These are phyloP conservation scores for Mucor racemosus DNA, from an alignment of 371 early-diverging fungal species.

Conservation along the genomic window DNA sequence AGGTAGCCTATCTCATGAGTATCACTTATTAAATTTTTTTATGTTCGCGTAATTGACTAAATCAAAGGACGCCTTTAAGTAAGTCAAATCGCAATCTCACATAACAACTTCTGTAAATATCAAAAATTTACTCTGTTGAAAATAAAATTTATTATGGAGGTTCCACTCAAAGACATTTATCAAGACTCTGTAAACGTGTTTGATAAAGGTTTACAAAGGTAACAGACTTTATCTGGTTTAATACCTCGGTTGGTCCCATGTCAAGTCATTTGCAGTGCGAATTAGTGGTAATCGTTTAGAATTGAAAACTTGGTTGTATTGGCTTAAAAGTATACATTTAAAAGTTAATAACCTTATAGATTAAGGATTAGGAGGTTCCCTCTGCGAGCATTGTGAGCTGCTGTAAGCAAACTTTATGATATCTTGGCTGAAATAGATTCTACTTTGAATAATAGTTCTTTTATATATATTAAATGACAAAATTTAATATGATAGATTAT, in stretches of 20 bases:
- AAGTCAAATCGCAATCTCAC: background rate
- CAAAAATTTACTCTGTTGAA: background rate
- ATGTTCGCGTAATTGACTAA: too few relatives aligned
- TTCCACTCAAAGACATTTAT: conserved; percentile 1
- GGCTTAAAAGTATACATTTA: too few relatives aligned
- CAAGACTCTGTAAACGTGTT: conserved; percentile 2
- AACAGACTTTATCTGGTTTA: background rate
- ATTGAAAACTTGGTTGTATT: too few relatives aligned
- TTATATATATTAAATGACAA: too few relatives aligned
- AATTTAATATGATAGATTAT: too few relatives aligned
- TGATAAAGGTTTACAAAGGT: conserved; percentile 1
- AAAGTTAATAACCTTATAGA: too few relatives aligned
- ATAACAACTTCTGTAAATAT: background rate
- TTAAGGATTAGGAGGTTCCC: too few relatives aligned
- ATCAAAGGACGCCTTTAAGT: background rate
- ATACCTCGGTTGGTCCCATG: background rate
- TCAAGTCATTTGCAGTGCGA: conserved; percentile 2
- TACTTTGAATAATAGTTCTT: too few relatives aligned
- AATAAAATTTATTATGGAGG: too few relatives aligned
- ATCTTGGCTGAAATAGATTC: too few relatives aligned
- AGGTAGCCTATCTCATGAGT: conserved; percentile 4
- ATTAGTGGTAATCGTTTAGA: background rate
- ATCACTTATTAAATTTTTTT: conserved; percentile 1
- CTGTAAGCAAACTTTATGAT: too few relatives aligned
- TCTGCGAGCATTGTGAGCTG: too few relatives aligned